A percentile compares a stretch with the other conserved stretches of the same genome.
phyloP scores from a whole-genome alignment of 805 yeast genomes.

The Candida chilensis region DNA sequence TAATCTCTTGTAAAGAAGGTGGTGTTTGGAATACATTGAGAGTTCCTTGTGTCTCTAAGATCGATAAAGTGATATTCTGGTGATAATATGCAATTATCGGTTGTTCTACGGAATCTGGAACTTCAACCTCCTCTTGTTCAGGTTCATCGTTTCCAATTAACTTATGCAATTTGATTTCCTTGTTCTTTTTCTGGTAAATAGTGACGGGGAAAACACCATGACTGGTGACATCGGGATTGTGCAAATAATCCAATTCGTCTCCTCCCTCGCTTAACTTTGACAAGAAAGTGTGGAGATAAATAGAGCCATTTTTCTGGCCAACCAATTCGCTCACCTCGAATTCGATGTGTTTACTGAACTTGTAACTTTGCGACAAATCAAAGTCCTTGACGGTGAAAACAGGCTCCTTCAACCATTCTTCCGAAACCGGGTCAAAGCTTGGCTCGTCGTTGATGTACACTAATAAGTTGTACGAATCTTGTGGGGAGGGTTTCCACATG shows the following conservation, averaged over 20 bases:
- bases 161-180: slow-evolving; percentile 14
- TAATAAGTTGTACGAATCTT: no score
- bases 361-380: no score
- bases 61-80: slow-evolving; percentile 20
- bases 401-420: no score
- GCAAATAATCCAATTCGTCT: slow-evolving; percentile 6
- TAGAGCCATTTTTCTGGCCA: slow-evolving; percentile 19
- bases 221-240: slow-evolving; percentile 12
- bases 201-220: no score
- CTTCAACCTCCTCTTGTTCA: no score
- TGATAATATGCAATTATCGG: slow-evolving; percentile 19
- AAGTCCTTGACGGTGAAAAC: no score
- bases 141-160: no score
- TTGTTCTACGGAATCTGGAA: slow-evolving; percentile 3
- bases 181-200: slow-evolving; percentile 16
- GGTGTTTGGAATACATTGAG: slow-evolving; percentile 10
- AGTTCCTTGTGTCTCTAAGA: slow-evolving; percentile 11
- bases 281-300: slow-evolving; percentile 19
- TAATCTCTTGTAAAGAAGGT: slow-evolving; percentile 9
- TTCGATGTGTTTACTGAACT: no score
- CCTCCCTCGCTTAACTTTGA: slow-evolving; percentile 6
- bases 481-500: no score
- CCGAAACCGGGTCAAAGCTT: no score
- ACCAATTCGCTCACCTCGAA: no score
- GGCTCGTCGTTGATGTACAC: no score